Conservation (phyloP, 23 red algal genomes). For the Gracilariopsis chorda region DNA sequence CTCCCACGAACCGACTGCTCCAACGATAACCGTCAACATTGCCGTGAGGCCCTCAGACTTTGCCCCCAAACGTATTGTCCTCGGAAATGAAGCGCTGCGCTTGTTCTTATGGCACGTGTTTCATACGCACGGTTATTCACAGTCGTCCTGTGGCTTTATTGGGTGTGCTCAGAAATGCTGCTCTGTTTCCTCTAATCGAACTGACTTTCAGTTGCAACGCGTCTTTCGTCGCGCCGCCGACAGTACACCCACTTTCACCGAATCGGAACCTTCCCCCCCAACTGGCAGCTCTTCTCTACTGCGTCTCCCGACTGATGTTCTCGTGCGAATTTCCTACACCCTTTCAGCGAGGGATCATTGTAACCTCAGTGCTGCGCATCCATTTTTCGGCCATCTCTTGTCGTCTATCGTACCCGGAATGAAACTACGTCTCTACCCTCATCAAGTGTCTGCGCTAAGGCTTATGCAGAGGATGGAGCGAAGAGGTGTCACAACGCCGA, state of each 20-base stretch:
- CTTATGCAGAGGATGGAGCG: conserved; percentile 56
- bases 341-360: conserved; percentile 7
- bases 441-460: conserved; percentile 44
- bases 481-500: not conserved
- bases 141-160: not conserved
- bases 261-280: not conserved
- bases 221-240: not conserved
- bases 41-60: not conserved
- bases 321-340: not conserved
- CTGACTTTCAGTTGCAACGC: not conserved
- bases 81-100: not conserved
- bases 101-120: conserved; percentile 2
- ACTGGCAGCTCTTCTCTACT: conserved; percentile 2
- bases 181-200: not conserved
- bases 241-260: not conserved
- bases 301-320: conserved; percentile 20
- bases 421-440: conserved; percentile 63
- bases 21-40: not conserved
- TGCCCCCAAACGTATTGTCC: not conserved
- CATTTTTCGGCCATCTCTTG: not conserved
- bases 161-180: not conserved
- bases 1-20: not conserved
- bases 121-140: not conserved
- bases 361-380: not conserved
- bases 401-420: conserved; percentile 35